A percentile compares a stretch with the other conserved stretches of the same genome.
Conservation (phyloP, 1,139 yeast species). For the Suhomyces maxii region DNA sequence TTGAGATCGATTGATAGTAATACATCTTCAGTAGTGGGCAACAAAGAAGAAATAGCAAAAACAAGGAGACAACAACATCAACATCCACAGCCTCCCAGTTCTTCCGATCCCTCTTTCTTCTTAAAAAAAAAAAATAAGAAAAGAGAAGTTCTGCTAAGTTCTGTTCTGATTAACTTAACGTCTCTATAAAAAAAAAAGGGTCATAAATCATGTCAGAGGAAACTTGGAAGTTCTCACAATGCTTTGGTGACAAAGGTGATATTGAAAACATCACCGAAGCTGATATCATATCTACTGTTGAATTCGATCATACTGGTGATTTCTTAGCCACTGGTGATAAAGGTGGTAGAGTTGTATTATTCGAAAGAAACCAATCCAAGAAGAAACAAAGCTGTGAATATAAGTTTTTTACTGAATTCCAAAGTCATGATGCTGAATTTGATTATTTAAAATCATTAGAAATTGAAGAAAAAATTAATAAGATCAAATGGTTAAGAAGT, state of each 20-base stretch:
- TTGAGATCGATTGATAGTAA: neutral
- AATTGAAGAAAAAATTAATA: conserved; percentile 96
- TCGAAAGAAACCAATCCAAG: conserved; percentile 81
- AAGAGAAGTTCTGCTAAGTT: no score
- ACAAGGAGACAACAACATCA: no score
- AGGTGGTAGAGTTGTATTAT: conserved; percentile 96
- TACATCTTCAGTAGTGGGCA: neutral
- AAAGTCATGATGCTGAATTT: conserved; percentile 97
- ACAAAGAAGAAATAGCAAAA: neutral
- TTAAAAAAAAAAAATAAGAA: no score
- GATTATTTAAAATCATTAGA: conserved; percentile 94
- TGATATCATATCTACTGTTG: conserved; percentile 95
- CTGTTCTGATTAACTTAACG: no score
- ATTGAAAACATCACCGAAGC: conserved; percentile 96
- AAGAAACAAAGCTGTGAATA: conserved; percentile 79
- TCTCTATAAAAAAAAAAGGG: no score
- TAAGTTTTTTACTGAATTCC: conserved; percentile 94
- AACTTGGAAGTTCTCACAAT: conserved; percentile 75
- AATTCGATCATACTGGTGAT: conserved; percentile 93
- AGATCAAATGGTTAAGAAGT: conserved; percentile 93
- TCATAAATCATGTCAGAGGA: conserved; percentile 18
- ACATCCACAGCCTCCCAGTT: no score
- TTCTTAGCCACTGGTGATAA: conserved; percentile 97
- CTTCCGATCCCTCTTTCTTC: no score
- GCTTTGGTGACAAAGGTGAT: conserved; percentile 98